These are phyloP conservation scores for Penicillium arizonense DNA, from an alignment of 495 filamentous ascomycete species.

Conservation along the genomic window DNA sequence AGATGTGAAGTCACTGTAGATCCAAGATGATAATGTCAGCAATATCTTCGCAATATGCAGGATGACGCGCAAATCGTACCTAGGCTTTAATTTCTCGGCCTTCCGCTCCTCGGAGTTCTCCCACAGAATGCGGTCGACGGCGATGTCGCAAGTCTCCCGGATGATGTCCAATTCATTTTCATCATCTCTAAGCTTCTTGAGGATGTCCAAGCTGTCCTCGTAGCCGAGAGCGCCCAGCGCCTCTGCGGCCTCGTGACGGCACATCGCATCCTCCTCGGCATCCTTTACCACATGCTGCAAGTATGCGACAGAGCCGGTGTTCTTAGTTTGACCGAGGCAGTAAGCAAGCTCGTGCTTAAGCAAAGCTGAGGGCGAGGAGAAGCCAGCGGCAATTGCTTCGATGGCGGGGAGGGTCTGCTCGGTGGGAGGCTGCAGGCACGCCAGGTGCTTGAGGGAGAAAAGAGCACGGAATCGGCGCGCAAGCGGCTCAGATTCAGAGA, in stretches of 20 bases:
- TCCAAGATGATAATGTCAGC: constrained; percentile 10
- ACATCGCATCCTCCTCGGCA: constrained; percentile 83
- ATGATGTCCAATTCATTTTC: constrained; percentile 71
- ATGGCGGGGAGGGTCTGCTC: constrained; percentile 71
- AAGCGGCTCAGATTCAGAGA: constrained; percentile 75
- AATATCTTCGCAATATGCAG: neutral
- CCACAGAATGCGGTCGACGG: constrained; percentile 92
- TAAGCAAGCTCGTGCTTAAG: constrained; percentile 97
- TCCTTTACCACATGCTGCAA: constrained; percentile 78
- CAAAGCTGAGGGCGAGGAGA: constrained; percentile 77
- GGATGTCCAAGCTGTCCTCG: constrained; percentile 62
- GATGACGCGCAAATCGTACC: constrained; percentile 46
- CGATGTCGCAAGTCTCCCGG: constrained; percentile 95
- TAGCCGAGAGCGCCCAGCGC: constrained; percentile 88
- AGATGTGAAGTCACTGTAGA: constrained; percentile 80
- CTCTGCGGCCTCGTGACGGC: constrained; percentile 94
- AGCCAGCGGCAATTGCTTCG: constrained; percentile 87
- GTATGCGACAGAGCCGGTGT: constrained; percentile 68
- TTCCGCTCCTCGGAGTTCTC: constrained; percentile 71
- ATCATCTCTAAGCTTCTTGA: constrained; percentile 70
- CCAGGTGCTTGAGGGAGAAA: constrained; percentile 94
- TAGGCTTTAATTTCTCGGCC: constrained; percentile 72
- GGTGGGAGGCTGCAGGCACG: constrained; percentile 62
- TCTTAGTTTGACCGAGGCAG: constrained; percentile 87
- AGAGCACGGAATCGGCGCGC: constrained; percentile 92